Conservation (phyloP, 805 yeast genomes). For the Ogataea philodendri region DNA sequence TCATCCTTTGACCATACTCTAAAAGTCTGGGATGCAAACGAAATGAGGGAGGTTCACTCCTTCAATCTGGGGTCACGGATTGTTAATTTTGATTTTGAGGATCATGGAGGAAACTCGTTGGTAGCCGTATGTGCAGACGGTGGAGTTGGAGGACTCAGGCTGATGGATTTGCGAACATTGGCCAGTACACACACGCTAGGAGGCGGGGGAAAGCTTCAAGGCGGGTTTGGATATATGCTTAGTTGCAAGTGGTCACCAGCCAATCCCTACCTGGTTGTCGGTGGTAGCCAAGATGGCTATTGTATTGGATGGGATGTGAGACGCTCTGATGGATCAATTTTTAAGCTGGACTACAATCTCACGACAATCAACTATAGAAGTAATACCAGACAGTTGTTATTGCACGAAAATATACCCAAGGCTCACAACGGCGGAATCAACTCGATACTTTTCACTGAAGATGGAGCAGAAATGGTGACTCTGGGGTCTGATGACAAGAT, state of each 20-base stretch:
- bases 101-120: slow-evolving; percentile 44
- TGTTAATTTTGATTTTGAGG: slow-evolving; percentile 63
- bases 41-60: slow-evolving; percentile 61
- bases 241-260: slow-evolving; percentile 64
- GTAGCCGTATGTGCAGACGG: slow-evolving; percentile 71
- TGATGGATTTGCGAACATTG: slow-evolving; percentile 71
- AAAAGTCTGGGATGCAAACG: slow-evolving; percentile 77
- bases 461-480: slow-evolving; percentile 61
- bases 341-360: slow-evolving; percentile 52
- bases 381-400: slow-evolving; percentile 22
- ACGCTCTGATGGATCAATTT: slow-evolving; percentile 59
- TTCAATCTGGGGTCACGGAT: slow-evolving; percentile 63
- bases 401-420: slow-evolving; percentile 35
- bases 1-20: slow-evolving; percentile 77
- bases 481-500: slow-evolving; percentile 80
- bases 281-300: slow-evolving; percentile 82
- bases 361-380: slow-evolving; percentile 24
- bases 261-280: slow-evolving; percentile 57
- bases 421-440: slow-evolving; percentile 82
- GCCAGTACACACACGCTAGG: slow-evolving; percentile 69
- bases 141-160: slow-evolving; percentile 42
- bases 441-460: slow-evolving; percentile 71
- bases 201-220: slow-evolving; percentile 31
- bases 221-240: slow-evolving; percentile 32
- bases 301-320: slow-evolving; percentile 86